Evolutionary conservation across 2,329 filamentous ascomycete species (phyloP).

Genomic region (Scedosporium minutisporum): DNA sequence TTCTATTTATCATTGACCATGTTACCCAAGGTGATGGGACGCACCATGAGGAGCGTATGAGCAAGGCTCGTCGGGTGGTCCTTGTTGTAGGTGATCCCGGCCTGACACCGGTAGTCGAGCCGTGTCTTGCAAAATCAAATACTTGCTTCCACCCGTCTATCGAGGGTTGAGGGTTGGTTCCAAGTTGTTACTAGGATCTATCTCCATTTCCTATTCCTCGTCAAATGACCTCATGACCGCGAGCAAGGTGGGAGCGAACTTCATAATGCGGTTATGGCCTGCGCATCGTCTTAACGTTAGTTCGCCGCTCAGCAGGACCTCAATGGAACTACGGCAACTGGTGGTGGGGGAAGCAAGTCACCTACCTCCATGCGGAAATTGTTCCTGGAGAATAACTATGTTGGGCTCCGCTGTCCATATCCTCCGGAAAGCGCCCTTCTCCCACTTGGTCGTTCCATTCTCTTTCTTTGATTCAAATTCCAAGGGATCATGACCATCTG

Average conservation of each 20-base stretch:
- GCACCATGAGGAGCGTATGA: not conserved
- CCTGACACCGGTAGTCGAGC: not conserved
- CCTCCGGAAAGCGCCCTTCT: conserved; percentile 37
- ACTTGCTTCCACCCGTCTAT: not conserved
- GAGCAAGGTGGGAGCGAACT: conserved; percentile 52
- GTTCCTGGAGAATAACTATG: conserved; percentile 42
- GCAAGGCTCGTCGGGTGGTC: not conserved
- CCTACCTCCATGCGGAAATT: conserved; percentile 46
- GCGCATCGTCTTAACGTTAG: not conserved
- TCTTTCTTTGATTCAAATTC: conserved; percentile 36
- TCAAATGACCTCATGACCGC: conserved; percentile 59
- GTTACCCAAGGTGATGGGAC: not conserved
- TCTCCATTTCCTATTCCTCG: not conserved
- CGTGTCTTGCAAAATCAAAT: too few relatives aligned
- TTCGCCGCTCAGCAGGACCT: conserved; percentile 8
- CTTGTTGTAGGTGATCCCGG: not conserved
- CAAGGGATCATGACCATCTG: conserved; percentile 23
- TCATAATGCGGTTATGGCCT: conserved; percentile 64
- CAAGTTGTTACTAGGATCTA: not conserved
- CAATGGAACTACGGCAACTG: not conserved
- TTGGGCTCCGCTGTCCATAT: conserved; percentile 33
- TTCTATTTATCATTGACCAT: not conserved
- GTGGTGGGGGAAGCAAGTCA: conserved; percentile 4
- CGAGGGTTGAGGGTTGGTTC: not conserved
- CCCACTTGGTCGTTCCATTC: conserved; percentile 30